Percentiles rank a stretch among this genome's conserved stretches.
These are phyloP conservation scores for Hirsutella rhossiliensis DNA, from an alignment of 2,329 filamentous ascomycete genomes.

Conservation along the genomic window DNA sequence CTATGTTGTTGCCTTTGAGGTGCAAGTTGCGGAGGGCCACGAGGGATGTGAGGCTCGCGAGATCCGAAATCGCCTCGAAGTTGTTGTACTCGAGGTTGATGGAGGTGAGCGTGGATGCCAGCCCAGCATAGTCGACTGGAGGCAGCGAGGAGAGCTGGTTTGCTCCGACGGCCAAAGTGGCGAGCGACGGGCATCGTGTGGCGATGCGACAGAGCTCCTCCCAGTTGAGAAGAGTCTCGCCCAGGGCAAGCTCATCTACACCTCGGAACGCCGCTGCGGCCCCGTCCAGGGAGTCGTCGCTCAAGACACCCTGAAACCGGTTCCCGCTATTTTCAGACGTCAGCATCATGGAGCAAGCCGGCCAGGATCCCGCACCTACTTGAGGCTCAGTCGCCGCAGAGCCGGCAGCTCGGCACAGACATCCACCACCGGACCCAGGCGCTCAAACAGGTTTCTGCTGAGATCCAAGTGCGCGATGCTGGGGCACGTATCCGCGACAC, in stretches of 20 bases:
- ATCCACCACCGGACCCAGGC: slow-evolving; percentile 50
- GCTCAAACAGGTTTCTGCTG: slow-evolving; percentile 69
- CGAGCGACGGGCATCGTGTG: slow-evolving; percentile 39
- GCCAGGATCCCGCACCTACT: slow-evolving; percentile 36
- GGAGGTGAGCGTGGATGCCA: slow-evolving; percentile 43
- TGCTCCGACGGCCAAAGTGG: slow-evolving; percentile 37
- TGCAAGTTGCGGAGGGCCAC: slow-evolving; percentile 45
- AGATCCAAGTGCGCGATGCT: slow-evolving; percentile 71
- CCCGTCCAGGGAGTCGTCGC: slow-evolving; percentile 15
- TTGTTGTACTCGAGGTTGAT: slow-evolving; percentile 63
- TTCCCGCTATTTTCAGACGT: slow-evolving; percentile 49
- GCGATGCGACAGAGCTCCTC: slow-evolving; percentile 45
- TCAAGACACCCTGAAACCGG: slow-evolving; percentile 42
- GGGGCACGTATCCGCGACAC: slow-evolving; percentile 42
- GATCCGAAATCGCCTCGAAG: slow-evolving; percentile 45
- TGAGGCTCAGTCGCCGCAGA: slow-evolving; percentile 55
- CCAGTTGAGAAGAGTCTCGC: slow-evolving; percentile 57
- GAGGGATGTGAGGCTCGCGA: slow-evolving; percentile 41
- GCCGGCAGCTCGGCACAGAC: slow-evolving; percentile 61
- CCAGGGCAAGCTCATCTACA: slow-evolving; percentile 50
- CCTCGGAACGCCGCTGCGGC: slow-evolving; percentile 30
- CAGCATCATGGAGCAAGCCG: not conserved
- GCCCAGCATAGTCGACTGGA: slow-evolving; percentile 19
- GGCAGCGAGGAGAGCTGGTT: slow-evolving; percentile 47
- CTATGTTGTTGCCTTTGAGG: slow-evolving; percentile 68